Base-by-base conservation (phyloP, 2,329 filamentous ascomycete species). In the Plenodomus biglobosus region DNA sequence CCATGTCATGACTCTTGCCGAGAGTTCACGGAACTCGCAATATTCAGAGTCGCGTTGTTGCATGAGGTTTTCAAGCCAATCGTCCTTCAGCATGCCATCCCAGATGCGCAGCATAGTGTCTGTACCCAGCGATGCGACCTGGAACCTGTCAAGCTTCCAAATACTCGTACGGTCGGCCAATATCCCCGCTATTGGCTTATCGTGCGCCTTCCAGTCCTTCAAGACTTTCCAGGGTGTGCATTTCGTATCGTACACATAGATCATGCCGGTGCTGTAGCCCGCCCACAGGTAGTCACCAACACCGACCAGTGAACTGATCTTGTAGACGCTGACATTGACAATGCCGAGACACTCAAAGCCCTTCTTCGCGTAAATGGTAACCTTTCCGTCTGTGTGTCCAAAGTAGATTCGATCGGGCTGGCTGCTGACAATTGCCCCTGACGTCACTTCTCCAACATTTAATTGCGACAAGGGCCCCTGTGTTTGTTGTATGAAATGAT, bases 161-260 rank as follows among this genome's bases (percentile, higher is more conserved):
- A 91, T 84, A 64, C 89, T 90, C 27, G 90, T 88, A 1, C 81
- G 79, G 67, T 99, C 94, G 1, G 87, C 82, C 11, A 88, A 74
- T 49, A 99, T 82, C 48, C 85, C 86, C 39, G 88, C 81, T 7
- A 96, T 86, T 0, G 92, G 88, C 55, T 87, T 87, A 6, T 90
- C 85, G 66, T 97, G 94, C 2, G 90, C 92, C 56, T 86, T 85
- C 92, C 94, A 99, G 65, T 97, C 92, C 70, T 99, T 99, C 74
- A 89, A 86, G 20, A 95, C 84, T 17, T 81, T 80, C 94, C 94
- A 99, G 0, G 92, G 92, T n/a, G 82, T 84, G 22, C 83, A 81
- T 8, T 78, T 82, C 10, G 90, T 87, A 69, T 99, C 92, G 71
- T 96, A 99, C 7, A 97, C 88, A 63, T 90, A 94, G 24, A 96